These are phyloP conservation scores for Pythium diclinum DNA, from an alignment of 352 stramenopile species.

Conservation along the genomic window DNA sequence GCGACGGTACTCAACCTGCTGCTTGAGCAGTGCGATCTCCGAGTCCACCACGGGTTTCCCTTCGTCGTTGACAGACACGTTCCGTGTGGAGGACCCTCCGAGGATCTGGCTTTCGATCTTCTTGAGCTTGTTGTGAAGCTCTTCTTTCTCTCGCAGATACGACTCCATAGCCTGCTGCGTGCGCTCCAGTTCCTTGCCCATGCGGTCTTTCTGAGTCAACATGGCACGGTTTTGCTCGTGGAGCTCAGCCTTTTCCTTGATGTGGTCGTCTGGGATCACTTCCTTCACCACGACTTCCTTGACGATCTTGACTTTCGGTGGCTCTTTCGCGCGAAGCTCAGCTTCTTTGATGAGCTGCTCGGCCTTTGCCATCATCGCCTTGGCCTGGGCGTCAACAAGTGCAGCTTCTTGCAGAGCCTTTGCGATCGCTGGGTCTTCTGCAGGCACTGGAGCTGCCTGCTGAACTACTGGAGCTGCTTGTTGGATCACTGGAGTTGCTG, in stretches of 20 bases:
- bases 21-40: constrained; percentile 72
- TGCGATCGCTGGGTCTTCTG: constrained; percentile 39
- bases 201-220: constrained; percentile 61
- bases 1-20: constrained; percentile 78
- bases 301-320: constrained; percentile 44
- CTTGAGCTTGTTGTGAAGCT: constrained; percentile 58
- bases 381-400: constrained; percentile 58
- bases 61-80: constrained; percentile 9
- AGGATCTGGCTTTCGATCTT: constrained; percentile 85
- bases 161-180: constrained; percentile 71
- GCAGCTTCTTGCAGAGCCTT: constrained; percentile 47
- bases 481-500: neutral
- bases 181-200: constrained; percentile 70
- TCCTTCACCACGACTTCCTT: constrained; percentile 76
- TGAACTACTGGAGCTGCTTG: neutral
- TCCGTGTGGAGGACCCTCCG: constrained; percentile 35
- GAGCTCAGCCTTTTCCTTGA: constrained; percentile 61
- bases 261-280: constrained; percentile 66
- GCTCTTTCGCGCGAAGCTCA: constrained; percentile 31
- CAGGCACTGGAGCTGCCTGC: neutral
- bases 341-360: constrained; percentile 68
- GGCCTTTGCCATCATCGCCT: constrained; percentile 72
- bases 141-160: constrained; percentile 56
- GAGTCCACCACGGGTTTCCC: constrained; percentile 37
- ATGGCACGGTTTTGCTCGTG: constrained; percentile 65